A percentile compares a stretch with the other conserved stretches of the same genome.
Conservation (phyloP, 192 early-diverging fungal species). For the Dissophora globulifera region DNA sequence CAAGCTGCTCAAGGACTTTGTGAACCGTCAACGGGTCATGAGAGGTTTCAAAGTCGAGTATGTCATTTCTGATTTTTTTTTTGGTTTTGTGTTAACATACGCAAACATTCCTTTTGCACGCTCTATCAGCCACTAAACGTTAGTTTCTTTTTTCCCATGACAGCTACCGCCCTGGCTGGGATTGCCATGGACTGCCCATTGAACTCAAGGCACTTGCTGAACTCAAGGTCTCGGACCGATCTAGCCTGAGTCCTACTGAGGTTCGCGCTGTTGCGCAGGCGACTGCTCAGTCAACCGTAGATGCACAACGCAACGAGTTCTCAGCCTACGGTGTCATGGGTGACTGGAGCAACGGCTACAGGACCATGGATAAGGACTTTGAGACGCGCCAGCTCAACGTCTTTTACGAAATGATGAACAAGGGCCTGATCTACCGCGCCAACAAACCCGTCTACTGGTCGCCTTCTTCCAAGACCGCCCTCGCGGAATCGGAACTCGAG, state of each 20-base stretch:
- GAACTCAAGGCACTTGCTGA: constrained; percentile 79
- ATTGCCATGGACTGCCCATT: constrained; percentile 85
- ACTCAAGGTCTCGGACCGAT: constrained; percentile 58
- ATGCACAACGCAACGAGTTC: constrained; percentile 67
- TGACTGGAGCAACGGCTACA: constrained; percentile 77
- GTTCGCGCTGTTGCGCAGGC: constrained; percentile 65
- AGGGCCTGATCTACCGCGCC: constrained; percentile 76
- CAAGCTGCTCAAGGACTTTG: constrained; percentile 83
- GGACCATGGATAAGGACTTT: constrained; percentile 76
- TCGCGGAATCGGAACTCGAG: constrained; percentile 84
- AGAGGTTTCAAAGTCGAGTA: constrained; percentile 77
- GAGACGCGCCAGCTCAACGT: constrained; percentile 76
- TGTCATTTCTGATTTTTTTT: background rate
- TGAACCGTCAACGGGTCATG: constrained; percentile 79
- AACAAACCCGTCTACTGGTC: constrained; percentile 88
- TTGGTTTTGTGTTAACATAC: too few relatives aligned
- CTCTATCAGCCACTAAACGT: too few relatives aligned
- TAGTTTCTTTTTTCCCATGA: background rate
- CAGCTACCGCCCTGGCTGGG: constrained; percentile 80
- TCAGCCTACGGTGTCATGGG: constrained; percentile 77
- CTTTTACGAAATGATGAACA: constrained; percentile 79
- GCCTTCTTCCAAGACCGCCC: constrained; percentile 81
- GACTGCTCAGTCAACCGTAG: constrained; percentile 68
- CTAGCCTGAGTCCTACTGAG: constrained; percentile 52
- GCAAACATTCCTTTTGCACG: background rate